Percentiles rank a stretch among this genome's conserved stretches.
phyloP scores from a whole-genome alignment of 805 yeast species.

The Ogataea ramenticola region DNA sequence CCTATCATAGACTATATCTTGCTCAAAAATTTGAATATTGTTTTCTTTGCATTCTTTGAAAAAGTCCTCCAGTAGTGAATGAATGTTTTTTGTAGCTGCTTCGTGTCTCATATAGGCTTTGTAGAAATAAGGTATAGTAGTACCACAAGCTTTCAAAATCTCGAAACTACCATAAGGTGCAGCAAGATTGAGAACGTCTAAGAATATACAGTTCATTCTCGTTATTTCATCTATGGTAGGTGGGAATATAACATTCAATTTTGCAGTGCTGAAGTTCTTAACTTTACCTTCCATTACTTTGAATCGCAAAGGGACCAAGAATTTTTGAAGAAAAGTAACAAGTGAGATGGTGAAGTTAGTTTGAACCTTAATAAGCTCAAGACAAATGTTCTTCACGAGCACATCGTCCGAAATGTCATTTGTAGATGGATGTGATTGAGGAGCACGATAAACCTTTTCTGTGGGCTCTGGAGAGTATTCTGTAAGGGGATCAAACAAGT shows the following conservation, averaged over 20 bases:
- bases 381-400: conserved; percentile 45
- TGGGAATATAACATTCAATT: conserved; percentile 76
- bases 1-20: conserved; percentile 32
- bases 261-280: conserved; percentile 48
- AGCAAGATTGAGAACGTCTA: conserved; percentile 68
- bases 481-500: conserved; percentile 78
- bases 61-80: conserved; percentile 36
- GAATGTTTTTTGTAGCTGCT: conserved; percentile 74
- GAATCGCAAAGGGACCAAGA: conserved; percentile 71
- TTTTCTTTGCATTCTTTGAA: conserved; percentile 27
- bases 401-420: conserved; percentile 26
- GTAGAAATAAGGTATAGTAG: conserved; percentile 82
- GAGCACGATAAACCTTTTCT: conserved; percentile 62
- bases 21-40: conserved; percentile 19
- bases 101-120: conserved; percentile 92
- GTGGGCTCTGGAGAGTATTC: conserved; percentile 92
- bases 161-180: conserved; percentile 66
- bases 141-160: conserved; percentile 71
- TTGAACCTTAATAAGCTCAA: conserved; percentile 66
- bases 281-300: conserved; percentile 52
- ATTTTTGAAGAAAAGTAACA: conserved; percentile 70
- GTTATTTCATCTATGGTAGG: conserved; percentile 95
- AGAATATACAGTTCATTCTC: conserved; percentile 77
- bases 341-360: conserved; percentile 65
- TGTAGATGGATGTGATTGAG: conserved; percentile 23